Percentiles rank a stretch among this genome's conserved stretches.
Evolutionary conservation across 768 basidiomycete species (phyloP).

Genomic region (Leucocoprinus leucothites): DNA sequence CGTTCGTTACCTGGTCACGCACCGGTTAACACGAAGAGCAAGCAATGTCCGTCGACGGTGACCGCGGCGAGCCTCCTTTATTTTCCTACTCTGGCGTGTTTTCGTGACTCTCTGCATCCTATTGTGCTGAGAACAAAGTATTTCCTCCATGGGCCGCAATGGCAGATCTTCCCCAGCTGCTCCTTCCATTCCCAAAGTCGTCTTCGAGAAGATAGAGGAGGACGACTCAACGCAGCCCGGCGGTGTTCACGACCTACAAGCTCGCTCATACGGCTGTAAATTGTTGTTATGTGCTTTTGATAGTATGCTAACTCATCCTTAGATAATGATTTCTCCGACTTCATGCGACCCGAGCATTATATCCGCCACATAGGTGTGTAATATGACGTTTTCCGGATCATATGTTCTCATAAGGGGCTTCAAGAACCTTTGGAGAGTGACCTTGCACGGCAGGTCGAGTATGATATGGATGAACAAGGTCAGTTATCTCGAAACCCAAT

Average conservation of each 20-base stretch:
- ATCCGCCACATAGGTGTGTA: slow-evolving; percentile 83
- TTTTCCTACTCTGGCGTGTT: neutral
- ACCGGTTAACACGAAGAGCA: neutral
- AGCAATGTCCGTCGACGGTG: slow-evolving; percentile 6
- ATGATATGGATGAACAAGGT: slow-evolving; percentile 99
- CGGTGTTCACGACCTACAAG: slow-evolving; percentile 62
- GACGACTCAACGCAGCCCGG: slow-evolving; percentile 57
- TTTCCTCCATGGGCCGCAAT: slow-evolving; percentile 35
- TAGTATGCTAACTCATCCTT: neutral
- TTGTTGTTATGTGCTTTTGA: slow-evolving; percentile 11
- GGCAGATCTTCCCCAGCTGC: slow-evolving; percentile 26
- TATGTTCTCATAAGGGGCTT: slow-evolving; percentile 2
- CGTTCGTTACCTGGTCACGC: slow-evolving; percentile 5
- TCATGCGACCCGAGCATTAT: slow-evolving; percentile 78
- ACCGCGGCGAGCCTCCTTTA: neutral
- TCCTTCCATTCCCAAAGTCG: slow-evolving; percentile 56
- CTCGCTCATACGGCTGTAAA: slow-evolving; percentile 74
- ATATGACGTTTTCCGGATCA: neutral
- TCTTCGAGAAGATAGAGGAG: slow-evolving; percentile 63
- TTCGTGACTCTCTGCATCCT: neutral
- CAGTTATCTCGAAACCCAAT: slow-evolving; percentile 13
- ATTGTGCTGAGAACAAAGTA: neutral
- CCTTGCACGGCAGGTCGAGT: slow-evolving; percentile 90
- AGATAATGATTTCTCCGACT: slow-evolving; percentile 67
- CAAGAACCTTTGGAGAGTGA: slow-evolving; percentile 91